A percentile compares a stretch with the other conserved stretches of the same genome.
Evolutionary conservation across 192 early-diverging fungal species (phyloP).

Genomic region (Coemansia sp.): DNA sequence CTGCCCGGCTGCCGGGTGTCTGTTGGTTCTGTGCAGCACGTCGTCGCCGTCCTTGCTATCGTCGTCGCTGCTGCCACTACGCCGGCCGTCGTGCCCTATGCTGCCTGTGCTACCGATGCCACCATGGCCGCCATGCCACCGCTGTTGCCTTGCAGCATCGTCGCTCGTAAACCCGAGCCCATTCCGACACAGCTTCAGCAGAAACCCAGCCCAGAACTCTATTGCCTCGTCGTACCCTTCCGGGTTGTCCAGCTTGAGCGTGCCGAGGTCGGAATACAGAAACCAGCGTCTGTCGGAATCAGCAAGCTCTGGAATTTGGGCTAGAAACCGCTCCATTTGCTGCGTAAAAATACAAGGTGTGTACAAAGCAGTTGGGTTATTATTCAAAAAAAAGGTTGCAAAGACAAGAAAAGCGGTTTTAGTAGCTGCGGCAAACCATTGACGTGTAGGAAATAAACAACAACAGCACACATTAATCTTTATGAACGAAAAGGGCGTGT

Average conservation of each 20-base stretch:
- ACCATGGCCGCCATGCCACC: background rate
- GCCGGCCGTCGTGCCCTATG: background rate
- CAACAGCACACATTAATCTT: too few species aligned
- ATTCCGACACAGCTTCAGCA: conserved; percentile 10
- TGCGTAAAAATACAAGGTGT: background rate
- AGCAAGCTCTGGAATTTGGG: conserved; percentile 18
- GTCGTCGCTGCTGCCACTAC: background rate
- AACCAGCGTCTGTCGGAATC: conserved; percentile 44
- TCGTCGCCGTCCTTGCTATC: background rate
- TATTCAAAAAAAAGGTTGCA: background rate
- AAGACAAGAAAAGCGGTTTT: background rate
- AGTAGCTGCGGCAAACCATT: too few species aligned
- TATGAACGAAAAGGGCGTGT: too few species aligned
- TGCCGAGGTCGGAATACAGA: conserved; percentile 40
- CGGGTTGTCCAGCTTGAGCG: conserved; percentile 39
- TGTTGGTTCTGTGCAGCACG: conserved; percentile 9
- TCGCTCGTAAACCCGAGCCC: conserved; percentile 15
- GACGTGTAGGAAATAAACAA: too few species aligned
- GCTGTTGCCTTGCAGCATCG: background rate
- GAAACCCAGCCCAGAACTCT: conserved; percentile 32
- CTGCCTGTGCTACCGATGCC: background rate
- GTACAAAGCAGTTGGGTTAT: background rate
- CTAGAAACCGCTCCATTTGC: conserved; percentile 20
- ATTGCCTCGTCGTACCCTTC: conserved; percentile 38
- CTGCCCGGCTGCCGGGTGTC: background rate